phyloP scores from a whole-genome alignment of 192 early-diverging fungal species.

The Rhizoclosmatium globosum region DNA sequence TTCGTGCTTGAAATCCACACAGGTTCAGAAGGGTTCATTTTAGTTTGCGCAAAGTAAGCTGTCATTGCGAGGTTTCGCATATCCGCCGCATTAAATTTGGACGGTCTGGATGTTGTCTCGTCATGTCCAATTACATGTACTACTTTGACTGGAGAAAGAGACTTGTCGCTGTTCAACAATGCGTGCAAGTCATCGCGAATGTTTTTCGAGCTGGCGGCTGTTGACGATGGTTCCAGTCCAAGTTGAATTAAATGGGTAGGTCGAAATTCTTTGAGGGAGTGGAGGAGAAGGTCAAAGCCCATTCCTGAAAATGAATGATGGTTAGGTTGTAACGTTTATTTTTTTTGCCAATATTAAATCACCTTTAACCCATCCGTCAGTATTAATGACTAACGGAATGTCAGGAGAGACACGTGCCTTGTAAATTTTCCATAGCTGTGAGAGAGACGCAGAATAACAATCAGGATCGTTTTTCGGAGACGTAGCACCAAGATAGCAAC shows the following conservation, averaged over 20 bases:
- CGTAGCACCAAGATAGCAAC: slow-evolving; percentile 78
- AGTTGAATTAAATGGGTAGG: slow-evolving; percentile 78
- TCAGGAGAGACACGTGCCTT: slow-evolving; percentile 45
- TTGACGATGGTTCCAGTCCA: slow-evolving; percentile 14
- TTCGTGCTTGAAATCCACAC: not conserved
- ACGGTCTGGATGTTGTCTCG: slow-evolving; percentile 9
- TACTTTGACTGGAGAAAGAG: slow-evolving; percentile 38
- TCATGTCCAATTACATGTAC: slow-evolving; percentile 34
- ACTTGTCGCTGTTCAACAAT: slow-evolving; percentile 4
- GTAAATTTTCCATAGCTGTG: slow-evolving; percentile 69
- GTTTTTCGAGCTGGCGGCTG: slow-evolving; percentile 8
- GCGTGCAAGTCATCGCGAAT: slow-evolving; percentile 19
- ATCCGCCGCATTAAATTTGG: slow-evolving; percentile 67
- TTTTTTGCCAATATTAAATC: slow-evolving; percentile 15
- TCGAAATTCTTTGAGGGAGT: slow-evolving; percentile 62
- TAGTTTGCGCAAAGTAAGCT: slow-evolving; percentile 72
- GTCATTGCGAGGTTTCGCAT: slow-evolving; percentile 71
- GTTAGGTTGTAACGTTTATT: not conserved
- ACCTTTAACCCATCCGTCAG: slow-evolving; percentile 93
- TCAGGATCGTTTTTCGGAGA: slow-evolving; percentile 84
- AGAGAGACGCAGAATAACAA: slow-evolving; percentile 76
- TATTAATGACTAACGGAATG: slow-evolving; percentile 93
- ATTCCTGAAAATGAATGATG: slow-evolving; percentile 52
- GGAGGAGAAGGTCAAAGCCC: slow-evolving; percentile 83
- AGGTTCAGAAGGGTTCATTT: slow-evolving; percentile 18